Evolutionary conservation across 495 filamentous ascomycete genomes (phyloP), one percentile per base, ranked within the genome.

Genomic region (Penicillium canescens): DNA sequence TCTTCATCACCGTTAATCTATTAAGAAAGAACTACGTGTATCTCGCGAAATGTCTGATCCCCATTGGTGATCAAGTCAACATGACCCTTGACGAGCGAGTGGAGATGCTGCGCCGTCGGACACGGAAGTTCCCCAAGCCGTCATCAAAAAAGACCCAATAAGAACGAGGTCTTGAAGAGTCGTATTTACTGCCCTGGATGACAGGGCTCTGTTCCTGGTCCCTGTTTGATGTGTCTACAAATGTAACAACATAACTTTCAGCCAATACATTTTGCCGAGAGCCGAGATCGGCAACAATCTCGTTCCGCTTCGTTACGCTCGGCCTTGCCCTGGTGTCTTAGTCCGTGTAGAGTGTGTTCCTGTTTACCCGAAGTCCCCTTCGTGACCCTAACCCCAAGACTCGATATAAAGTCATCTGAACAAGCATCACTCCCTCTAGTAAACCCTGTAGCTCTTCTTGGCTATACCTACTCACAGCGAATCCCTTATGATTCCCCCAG

Each of bases 31-130:
- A 90, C 60, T 89, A 89, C 53, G 62, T 63, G 14, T 67, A 84
- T 57, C 74, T 89, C 9, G 87, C 87, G 3, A 73, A 72, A 43
- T 81, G 84, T 51, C 63, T 90, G 20, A 83, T 90, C 38, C 87
- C 87, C 1, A 86, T 90, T 3, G 85, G 85, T 3, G 78, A 85
- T 13, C 87, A 89, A 71, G 78, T 83, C 40, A 63, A 67, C 13
- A 80, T 88, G 84, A 83, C 71, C 4, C 61, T 81, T 51, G 74
- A 79, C 38, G 75, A 89, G 67, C 67, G 78, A 18, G 85, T 78
- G 21, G 79, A 75, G 14, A 81, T 89, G 84, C 62, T 90, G 51
- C 76, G 75, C 50, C 71, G 62, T 11, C 85, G 85, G 72, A 87
- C 86, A 14, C 72, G 78, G 23, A 74, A 67, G 37, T 88, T 90